phyloP scores from a whole-genome alignment of 2,329 filamentous ascomycete genomes.

The Proliferodiscus dingleyae region DNA sequence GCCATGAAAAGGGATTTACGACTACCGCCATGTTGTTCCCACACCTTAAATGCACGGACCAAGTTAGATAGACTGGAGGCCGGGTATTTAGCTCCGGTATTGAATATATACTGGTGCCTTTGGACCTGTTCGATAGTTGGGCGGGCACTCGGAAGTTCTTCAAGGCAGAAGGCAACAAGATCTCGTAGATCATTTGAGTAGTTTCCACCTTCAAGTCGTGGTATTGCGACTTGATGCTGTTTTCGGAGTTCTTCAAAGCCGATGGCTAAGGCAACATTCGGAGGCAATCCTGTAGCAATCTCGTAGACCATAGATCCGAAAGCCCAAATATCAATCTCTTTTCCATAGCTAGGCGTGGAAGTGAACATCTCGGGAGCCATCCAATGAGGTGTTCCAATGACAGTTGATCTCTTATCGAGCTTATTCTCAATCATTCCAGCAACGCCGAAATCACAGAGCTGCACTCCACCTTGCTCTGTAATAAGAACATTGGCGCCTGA shows the following conservation, averaged over 20 bases:
- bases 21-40: slow-evolving; percentile 70
- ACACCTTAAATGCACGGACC: slow-evolving; percentile 67
- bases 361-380: slow-evolving; percentile 79
- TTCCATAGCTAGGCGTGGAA: slow-evolving; percentile 59
- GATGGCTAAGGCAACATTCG: slow-evolving; percentile 56
- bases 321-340: slow-evolving; percentile 78
- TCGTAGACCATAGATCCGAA: slow-evolving; percentile 78
- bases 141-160: slow-evolving; percentile 61
- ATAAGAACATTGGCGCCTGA: slow-evolving; percentile 71
- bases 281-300: slow-evolving; percentile 72
- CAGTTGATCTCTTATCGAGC: slow-evolving; percentile 71
- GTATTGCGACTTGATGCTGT: slow-evolving; percentile 56
- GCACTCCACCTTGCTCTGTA: slow-evolving; percentile 69
- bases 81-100: slow-evolving; percentile 59
- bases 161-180: slow-evolving; percentile 68
- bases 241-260: slow-evolving; percentile 44
- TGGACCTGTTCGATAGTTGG: slow-evolving; percentile 67
- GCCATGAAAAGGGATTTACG: slow-evolving; percentile 59
- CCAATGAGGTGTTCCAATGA: slow-evolving; percentile 80
- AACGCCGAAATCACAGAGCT: slow-evolving; percentile 82
- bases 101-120: slow-evolving; percentile 62
- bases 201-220: slow-evolving; percentile 64
- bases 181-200: slow-evolving; percentile 66
- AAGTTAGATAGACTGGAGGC: slow-evolving; percentile 58
- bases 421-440: slow-evolving; percentile 72